These are phyloP conservation scores for Ormosia semicastrata DNA, from an alignment of 306 rosid genomes.

Conservation along the genomic window DNA sequence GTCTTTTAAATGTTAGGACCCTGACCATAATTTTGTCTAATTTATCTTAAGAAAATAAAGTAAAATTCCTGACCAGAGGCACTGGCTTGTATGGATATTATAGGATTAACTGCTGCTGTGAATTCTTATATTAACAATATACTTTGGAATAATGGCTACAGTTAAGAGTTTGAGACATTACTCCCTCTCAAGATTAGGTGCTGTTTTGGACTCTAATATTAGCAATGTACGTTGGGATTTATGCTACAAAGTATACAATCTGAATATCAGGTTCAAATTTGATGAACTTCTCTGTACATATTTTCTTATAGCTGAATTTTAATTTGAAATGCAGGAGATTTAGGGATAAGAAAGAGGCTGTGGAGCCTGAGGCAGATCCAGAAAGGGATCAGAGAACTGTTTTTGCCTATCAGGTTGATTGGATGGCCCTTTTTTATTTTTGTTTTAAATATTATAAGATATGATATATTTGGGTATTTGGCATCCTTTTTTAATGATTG, in stretches of 20 bases:
- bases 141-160: conserved; percentile 24
- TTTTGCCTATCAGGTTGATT: conserved; percentile 91
- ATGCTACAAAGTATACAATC: background rate
- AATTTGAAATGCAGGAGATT: conserved; percentile 61
- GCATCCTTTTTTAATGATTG: conserved; percentile 28
- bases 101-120: background rate
- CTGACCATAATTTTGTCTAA: background rate
- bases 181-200: conserved; percentile 6
- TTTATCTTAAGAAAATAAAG: background rate
- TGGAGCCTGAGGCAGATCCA: conserved; percentile 98
- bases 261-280: conserved; percentile 6
- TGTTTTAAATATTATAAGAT: background rate
- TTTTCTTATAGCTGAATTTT: background rate
- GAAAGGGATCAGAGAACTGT: conserved; percentile 99
- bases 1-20: background rate
- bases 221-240: background rate
- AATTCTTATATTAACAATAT: background rate
- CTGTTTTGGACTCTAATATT: background rate
- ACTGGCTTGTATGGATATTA: background rate
- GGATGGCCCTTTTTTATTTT: background rate
- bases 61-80: background rate
- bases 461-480: background rate
- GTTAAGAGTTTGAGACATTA: conserved; percentile 20
- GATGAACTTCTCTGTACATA: background rate
- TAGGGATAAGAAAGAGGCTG: conserved; percentile 84